Base-by-base conservation (phyloP, 2,329 filamentous ascomycete species). In the Hymenoscyphus infarciens region DNA sequence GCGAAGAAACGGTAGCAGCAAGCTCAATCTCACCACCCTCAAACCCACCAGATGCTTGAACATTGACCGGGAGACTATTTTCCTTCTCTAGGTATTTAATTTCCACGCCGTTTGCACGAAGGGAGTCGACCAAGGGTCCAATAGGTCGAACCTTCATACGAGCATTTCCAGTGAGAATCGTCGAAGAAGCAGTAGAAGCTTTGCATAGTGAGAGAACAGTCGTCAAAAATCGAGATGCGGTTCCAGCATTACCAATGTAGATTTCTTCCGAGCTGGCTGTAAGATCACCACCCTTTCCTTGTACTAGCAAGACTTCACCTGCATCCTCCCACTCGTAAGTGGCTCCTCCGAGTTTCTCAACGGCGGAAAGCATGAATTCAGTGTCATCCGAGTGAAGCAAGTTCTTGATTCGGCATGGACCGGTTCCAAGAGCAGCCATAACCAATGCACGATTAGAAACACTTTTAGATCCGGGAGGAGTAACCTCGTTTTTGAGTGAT, bases 101-200 rank as follows among this genome's bases (percentile, higher is more conserved):
- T 6, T 83, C 81, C n/a, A 96, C 88, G 22, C 94, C 95, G 72
- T 98, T 99, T 1, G 85, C 83, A 55, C 88, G 86, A 58, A 99
- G 81, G 25, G 95, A 94, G 74, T 97, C 92, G 13, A 99, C 94
- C 13, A 99, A 83, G 19, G 95, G 89, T 2, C 92, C 94, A 71
- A 98, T 97, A 1, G 96, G 96, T 61, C 95, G 86, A 68, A 94
- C 87, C 79, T 98, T 96, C 95, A 99, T 99, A 60, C 95, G 87
- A 10, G 90, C 87, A 76, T 99, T 99, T 54, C 95, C 95, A 0
- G 95, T 99, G 42, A 99, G 81, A 35, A 97, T 79, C 4, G 90
- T 97, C 3, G 87, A 88, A 19, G 83, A 81, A 15, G 85, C 82
- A 15, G 80, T 79, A 1, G 83, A 82, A 1, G 91, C 83, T 39